These are phyloP conservation scores for Trebouxia gelatinosa DNA, from an alignment of 163 green algal species.

Conservation along the genomic window DNA sequence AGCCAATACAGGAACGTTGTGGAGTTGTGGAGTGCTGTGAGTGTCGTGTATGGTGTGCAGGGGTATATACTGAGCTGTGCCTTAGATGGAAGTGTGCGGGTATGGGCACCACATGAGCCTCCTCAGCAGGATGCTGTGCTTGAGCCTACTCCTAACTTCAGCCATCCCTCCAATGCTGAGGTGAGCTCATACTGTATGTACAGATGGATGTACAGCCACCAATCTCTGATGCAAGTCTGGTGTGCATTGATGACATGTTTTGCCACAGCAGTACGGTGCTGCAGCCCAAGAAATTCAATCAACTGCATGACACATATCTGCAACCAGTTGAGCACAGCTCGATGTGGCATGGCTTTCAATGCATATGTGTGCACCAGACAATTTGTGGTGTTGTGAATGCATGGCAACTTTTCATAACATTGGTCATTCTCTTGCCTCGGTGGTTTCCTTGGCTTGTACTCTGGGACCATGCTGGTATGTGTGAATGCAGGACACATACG, in stretches of 20 bases:
- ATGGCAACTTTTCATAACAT: too few relatives aligned
- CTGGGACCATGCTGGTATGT: background rate
- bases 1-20: too few relatives aligned
- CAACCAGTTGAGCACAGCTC: background rate
- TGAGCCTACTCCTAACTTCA: conserved; percentile 43
- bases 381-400: too few relatives aligned
- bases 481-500: conserved; percentile 28
- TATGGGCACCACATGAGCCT: conserved; percentile 40
- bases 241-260: background rate
- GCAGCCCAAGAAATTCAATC: background rate
- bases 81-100: conserved; percentile 55
- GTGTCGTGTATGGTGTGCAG: conserved; percentile 9
- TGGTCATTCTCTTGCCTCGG: too few relatives aligned
- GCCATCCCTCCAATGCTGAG: too few relatives aligned
- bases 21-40: too few relatives aligned
- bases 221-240: background rate
- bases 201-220: too few relatives aligned
- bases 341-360: too few relatives aligned
- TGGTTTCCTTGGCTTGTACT: background rate
- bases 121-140: conserved; percentile 43
- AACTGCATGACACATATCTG: background rate
- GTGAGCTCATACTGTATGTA: too few relatives aligned
- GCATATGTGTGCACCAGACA: too few relatives aligned
- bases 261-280: background rate
- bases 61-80: conserved; percentile 50